Evolutionary conservation across 352 stramenopile species (phyloP).

Genomic region (Globisporangium recalcitrans): DNA sequence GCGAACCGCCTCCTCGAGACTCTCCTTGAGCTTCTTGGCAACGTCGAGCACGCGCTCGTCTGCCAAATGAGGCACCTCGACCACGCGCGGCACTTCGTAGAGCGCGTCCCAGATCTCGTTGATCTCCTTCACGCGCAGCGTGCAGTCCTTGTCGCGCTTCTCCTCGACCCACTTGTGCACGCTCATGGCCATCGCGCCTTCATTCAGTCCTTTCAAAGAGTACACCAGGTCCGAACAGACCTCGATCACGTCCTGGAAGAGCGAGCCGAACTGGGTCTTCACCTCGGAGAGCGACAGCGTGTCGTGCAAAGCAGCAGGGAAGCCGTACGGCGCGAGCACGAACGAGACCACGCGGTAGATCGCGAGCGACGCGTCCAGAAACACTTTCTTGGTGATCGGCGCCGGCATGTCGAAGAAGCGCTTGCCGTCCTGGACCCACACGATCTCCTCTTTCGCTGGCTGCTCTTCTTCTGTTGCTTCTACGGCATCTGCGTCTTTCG

Average conservation of each 20-base stretch:
- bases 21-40: slow-evolving; percentile 34
- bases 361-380: slow-evolving; percentile 54
- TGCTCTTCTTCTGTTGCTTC: slow-evolving; percentile 16
- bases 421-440: slow-evolving; percentile 47
- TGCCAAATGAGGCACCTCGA: slow-evolving; percentile 59
- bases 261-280: slow-evolving; percentile 61
- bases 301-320: slow-evolving; percentile 50
- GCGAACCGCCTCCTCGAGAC: slow-evolving; percentile 34
- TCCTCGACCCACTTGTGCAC: slow-evolving; percentile 85
- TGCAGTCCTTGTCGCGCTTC: slow-evolving; percentile 60
- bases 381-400: slow-evolving; percentile 57
- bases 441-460: slow-evolving; percentile 27
- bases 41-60: slow-evolving; percentile 45
- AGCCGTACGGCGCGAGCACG: slow-evolving; percentile 74
- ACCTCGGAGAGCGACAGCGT: slow-evolving; percentile 62
- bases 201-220: slow-evolving; percentile 53
- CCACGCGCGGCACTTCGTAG: slow-evolving; percentile 55
- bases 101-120: slow-evolving; percentile 68
- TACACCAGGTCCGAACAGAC: slow-evolving; percentile 86
- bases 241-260: slow-evolving; percentile 84
- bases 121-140: slow-evolving; percentile 62
- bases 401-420: slow-evolving; percentile 82
- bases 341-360: slow-evolving; percentile 82
- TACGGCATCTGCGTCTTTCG: slow-evolving; percentile 4
- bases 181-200: slow-evolving; percentile 85